Percentiles rank a stretch among this genome's conserved stretches.
Conservation (phyloP, 495 filamentous ascomycete species). For the Chlorociboria aeruginascens region DNA sequence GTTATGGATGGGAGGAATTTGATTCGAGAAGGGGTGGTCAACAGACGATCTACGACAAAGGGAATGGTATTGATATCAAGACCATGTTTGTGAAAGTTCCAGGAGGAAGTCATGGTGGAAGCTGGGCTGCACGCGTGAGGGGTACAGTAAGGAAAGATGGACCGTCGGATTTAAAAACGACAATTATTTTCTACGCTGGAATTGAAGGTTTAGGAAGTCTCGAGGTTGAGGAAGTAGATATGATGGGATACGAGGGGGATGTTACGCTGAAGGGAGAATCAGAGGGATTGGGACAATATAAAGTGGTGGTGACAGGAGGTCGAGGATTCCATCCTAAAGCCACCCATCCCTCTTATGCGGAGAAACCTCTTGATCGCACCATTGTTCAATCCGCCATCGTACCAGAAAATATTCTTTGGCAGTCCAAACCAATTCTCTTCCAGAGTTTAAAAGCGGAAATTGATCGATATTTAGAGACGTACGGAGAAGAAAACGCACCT, state of each 20-base stretch:
- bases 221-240: slow-evolving; percentile 39
- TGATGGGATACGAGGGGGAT: slow-evolving; percentile 54
- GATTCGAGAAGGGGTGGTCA: slow-evolving; percentile 76
- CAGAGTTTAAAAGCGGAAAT: slow-evolving; percentile 65
- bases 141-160: slow-evolving; percentile 51
- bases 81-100: slow-evolving; percentile 91
- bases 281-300: slow-evolving; percentile 70
- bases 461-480: slow-evolving; percentile 53
- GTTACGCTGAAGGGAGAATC: slow-evolving; percentile 68
- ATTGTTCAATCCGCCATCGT: slow-evolving; percentile 59
- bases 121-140: slow-evolving; percentile 82
- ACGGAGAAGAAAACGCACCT: slow-evolving; percentile 58
- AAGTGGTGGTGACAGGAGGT: slow-evolving; percentile 64
- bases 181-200: slow-evolving; percentile 67
- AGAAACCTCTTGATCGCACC: slow-evolving; percentile 65
- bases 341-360: slow-evolving; percentile 48
- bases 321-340: slow-evolving; percentile 46
- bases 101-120: slow-evolving; percentile 76
- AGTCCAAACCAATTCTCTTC: slow-evolving; percentile 74
- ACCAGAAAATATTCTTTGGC: slow-evolving; percentile 68
- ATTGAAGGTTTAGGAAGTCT: slow-evolving; percentile 67
- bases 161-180: slow-evolving; percentile 51
- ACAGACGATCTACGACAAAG: slow-evolving; percentile 80
- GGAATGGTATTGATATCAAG: slow-evolving; percentile 78
- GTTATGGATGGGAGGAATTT: slow-evolving; percentile 97